phyloP scores from a whole-genome alignment of 371 early-diverging fungal species.

The Mucor plumbeus region DNA sequence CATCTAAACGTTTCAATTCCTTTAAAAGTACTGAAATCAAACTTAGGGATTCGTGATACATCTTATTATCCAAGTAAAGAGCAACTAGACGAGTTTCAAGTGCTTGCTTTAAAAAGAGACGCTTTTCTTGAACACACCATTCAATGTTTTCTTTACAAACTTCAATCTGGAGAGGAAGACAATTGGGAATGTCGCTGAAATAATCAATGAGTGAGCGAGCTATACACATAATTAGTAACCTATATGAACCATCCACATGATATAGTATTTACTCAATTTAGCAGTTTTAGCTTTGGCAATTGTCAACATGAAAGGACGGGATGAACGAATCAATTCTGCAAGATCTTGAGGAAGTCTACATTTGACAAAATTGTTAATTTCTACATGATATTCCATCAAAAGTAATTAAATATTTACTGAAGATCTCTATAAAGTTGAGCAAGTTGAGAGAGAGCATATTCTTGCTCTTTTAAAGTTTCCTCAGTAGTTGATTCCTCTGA shows the following conservation, averaged over 20 bases:
- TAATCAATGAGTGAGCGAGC: conserved; percentile 89
- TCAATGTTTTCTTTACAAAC: conserved; percentile 93
- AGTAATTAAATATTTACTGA: conserved; percentile 41
- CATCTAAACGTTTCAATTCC: conserved; percentile 97
- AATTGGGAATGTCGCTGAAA: conserved; percentile 87
- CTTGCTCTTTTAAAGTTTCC: conserved; percentile 56
- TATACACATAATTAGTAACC: conserved; percentile 23
- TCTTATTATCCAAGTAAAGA: conserved; percentile 92
- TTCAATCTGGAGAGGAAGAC: conserved; percentile 87
- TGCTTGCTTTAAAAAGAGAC: conserved; percentile 91
- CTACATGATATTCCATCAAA: not conserved
- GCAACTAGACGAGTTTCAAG: conserved; percentile 93
- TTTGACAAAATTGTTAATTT: not conserved
- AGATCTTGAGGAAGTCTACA: conserved; percentile 79
- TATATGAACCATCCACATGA: not conserved
- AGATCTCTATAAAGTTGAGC: conserved; percentile 70
- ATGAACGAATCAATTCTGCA: conserved; percentile 80
- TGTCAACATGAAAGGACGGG: conserved; percentile 76
- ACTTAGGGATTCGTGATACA: conserved; percentile 90
- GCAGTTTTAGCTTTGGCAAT: conserved; percentile 97
- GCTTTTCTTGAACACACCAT: conserved; percentile 91
- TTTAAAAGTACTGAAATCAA: conserved; percentile 87
- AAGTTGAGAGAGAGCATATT: conserved; percentile 63
- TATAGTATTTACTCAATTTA: conserved; percentile 76
- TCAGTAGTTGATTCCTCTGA: conserved; percentile 41